Evolutionary conservation across 2,329 filamentous ascomycete species (phyloP).

Genomic region (Neospermospora avenae): DNA sequence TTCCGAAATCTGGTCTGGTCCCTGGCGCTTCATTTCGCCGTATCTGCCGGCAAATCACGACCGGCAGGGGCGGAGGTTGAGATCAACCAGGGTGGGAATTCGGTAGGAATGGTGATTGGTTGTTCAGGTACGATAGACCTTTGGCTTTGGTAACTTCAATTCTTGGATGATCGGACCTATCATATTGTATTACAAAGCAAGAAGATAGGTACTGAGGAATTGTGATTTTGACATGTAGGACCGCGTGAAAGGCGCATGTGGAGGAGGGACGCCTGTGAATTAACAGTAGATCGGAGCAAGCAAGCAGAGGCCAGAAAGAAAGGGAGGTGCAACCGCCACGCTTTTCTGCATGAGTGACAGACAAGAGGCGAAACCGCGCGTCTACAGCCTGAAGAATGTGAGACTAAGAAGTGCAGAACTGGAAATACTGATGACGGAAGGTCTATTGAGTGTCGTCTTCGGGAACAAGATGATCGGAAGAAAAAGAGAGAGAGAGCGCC

Average conservation of each 20-base stretch:
- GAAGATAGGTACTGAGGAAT: no score
- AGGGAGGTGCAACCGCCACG: conserved; percentile 3
- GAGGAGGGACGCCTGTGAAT: no score
- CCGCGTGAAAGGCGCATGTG: no score
- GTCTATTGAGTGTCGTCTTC: no score
- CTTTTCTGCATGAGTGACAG: conserved; percentile 13
- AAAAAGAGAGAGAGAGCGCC: not conserved
- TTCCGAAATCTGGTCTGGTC: not conserved
- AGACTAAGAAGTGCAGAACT: conserved; percentile 9
- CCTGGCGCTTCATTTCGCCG: not conserved
- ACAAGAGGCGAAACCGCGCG: conserved; percentile 4
- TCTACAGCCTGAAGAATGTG: conserved; percentile 15
- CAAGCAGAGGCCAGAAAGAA: not conserved
- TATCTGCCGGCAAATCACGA: not conserved
- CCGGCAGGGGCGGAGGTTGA: not conserved
- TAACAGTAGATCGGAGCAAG: not conserved
- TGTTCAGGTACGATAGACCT: not conserved
- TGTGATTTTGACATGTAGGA: no score
- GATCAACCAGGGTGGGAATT: not conserved
- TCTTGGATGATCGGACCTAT: not conserved
- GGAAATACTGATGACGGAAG: no score
- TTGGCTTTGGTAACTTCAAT: not conserved
- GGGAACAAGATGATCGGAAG: not conserved
- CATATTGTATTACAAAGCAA: no score
- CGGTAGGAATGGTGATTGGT: conserved; percentile 1